Evolutionary conservation across 768 basidiomycete genomes (phyloP), one percentile per base, ranked within the genome.

Genomic region (Cyclocybe cylindracea): DNA sequence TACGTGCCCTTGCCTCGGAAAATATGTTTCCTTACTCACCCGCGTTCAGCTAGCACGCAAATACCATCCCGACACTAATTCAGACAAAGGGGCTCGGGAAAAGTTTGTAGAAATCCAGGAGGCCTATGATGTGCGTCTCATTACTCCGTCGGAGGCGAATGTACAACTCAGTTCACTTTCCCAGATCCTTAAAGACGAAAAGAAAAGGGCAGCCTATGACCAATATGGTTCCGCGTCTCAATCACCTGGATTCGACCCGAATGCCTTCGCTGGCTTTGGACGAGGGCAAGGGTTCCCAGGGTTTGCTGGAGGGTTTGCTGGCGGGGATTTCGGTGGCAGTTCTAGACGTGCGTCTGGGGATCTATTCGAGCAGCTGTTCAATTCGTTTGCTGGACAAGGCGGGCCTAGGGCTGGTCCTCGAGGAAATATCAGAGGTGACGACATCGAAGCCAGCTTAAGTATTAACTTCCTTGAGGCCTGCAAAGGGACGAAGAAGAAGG

Each of bases 41-140:
- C 5, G 10, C 49, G 34, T 57, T 33, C 64, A 97, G 96, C 87
- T 99, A 57, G 97, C 97, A 13, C 90, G 96, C 55, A 96, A 98
- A 77, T 97, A 89, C 64, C 97, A 99, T 69, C 97, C 97, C 0
- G 97, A 99, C 65, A 94, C 94, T 10, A 98, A 94, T 71, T 89
- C 93, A 38, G 92, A 96, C 72, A 89, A 92, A 62, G 79, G 77
- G 42, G 92, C 96, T 0, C 87, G 92, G 60, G 91, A 90, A 56
- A 92, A 91, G 67, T 99, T 99, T 68, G 79, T 95, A 13, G 96
- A 99, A 69, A 98, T 98, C 51, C 97, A 98, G 67, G 83, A 86
- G 61, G 97, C 97, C 9, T 99, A 98, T 73, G 97, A 98, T 70
- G 96, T 98, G 56, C 40, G 61, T 59, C 29, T 31, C n/a, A 14